These are phyloP conservation scores for Xylaria nigripes DNA, from an alignment of 495 filamentous ascomycete genomes.

Conservation along the genomic window DNA sequence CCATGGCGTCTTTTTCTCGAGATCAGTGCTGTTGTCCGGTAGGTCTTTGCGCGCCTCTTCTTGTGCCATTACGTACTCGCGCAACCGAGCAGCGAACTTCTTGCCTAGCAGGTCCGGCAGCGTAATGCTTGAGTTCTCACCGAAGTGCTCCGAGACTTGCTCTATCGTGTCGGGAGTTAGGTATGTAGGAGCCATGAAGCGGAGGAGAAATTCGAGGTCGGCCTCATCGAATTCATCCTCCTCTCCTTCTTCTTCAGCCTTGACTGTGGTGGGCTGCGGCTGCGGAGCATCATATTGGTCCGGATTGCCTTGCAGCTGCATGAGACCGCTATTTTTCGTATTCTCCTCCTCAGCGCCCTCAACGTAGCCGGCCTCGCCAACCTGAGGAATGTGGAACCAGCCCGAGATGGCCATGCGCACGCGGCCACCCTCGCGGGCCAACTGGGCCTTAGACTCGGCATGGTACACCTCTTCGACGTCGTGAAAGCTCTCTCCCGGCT, in stretches of 20 bases:
- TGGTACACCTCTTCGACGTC: conserved; percentile 97
- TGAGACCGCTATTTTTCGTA: conserved; percentile 77
- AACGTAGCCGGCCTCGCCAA: conserved; percentile 89
- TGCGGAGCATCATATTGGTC: conserved; percentile 80
- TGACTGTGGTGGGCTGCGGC: conserved; percentile 45
- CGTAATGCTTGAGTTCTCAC: conserved; percentile 71
- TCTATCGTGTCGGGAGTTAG: conserved; percentile 91
- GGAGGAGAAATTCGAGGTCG: conserved; percentile 78
- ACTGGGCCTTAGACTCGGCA: conserved; percentile 40
- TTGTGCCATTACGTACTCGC: conserved; percentile 56
- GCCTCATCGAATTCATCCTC: conserved; percentile 51
- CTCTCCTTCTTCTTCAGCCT: conserved; percentile 40
- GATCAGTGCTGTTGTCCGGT: conserved; percentile 42
- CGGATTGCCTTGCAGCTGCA: conserved; percentile 83
- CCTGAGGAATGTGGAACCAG: conserved; percentile 98
- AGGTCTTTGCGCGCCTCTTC: conserved; percentile 40
- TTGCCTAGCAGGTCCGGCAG: conserved; percentile 67
- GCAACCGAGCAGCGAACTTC: conserved; percentile 63
- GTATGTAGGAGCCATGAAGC: conserved; percentile 82
- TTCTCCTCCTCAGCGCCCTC: conserved; percentile 81
- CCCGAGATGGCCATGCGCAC: conserved; percentile 96
- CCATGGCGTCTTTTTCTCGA: conserved; percentile 54
- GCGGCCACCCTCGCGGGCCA: conserved; percentile 56
- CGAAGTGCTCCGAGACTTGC: conserved; percentile 67
- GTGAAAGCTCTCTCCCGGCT: conserved; percentile 95